Evolutionary conservation across 2,329 filamentous ascomycete genomes (phyloP), one percentile per base, ranked within the genome.

Genomic region (Ophiostoma montium): DNA sequence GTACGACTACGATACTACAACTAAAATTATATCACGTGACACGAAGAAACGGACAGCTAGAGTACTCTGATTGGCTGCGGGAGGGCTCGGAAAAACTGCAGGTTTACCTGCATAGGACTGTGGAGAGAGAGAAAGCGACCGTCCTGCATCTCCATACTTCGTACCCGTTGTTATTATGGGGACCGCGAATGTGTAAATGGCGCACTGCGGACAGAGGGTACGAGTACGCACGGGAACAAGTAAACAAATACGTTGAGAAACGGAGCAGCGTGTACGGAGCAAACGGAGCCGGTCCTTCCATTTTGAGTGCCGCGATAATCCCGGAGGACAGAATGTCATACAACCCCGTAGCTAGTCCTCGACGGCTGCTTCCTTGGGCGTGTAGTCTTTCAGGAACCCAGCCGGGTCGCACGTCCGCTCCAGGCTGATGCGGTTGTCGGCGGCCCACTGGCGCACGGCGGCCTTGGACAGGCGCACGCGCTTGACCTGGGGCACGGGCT

Each of bases 331-430:
- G n/a, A n/a, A n/a, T n/a, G n/a, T 27, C 23, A 4, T 4, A 4
- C 23, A 27, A 27, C 23, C 8, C 5, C 23, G 5, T 27, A 4
- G 5, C 8, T 8, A 27, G 23, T 68, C 67, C 11, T 62, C 65
- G 13, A 63, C 63, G 6, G 56, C 59, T 27, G 32, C 48, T 9
- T 58, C 53, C 57, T 69, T 73, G 45, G 73, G 65, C 12, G 76
- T 77, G 62, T 83, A 84, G 48, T 78, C 74, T 53, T 82, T 77
- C 7, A 82, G 65, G 56, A 95, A 95, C 1, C 85, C 87, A 1
- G 80, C 74, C 5, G 81, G 75, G 62, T 86, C 82, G 47, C 92
- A 85, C 1, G 80, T 73, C 57, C 73, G 74, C 48, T 76, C 73
- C 46, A 90, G 61, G 47, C 72, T 73, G 50, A 89, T 75, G 41